Conservation (phyloP, 805 yeast genomes). For the Wickerhamiella cacticola region DNA sequence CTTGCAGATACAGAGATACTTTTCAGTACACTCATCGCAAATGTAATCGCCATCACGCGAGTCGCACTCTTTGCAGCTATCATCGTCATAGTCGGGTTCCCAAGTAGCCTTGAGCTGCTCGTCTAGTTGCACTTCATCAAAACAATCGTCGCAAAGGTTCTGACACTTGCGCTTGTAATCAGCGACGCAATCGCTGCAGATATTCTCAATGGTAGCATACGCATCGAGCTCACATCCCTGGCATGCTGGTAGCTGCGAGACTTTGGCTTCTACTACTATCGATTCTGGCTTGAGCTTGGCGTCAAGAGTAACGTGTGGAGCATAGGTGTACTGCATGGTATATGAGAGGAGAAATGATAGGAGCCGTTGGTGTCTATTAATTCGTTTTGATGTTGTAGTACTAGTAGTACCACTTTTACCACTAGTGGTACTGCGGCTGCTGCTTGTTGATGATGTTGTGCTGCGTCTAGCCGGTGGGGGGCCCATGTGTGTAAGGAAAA, state of each 20-base stretch:
- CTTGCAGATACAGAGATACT: neutral
- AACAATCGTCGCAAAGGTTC: slow-evolving; percentile 3
- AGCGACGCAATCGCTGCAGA: neutral
- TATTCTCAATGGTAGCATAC: neutral
- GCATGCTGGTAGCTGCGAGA: neutral
- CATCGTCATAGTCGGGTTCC: neutral
- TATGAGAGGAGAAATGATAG: neutral
- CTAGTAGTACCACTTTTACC: neutral
- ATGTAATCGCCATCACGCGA: neutral
- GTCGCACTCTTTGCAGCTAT: neutral
- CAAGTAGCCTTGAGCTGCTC: neutral
- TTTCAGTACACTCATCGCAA: slow-evolving; percentile 1
- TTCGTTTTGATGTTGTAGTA: neutral
- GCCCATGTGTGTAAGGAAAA: neutral
- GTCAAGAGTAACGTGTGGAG: neutral
- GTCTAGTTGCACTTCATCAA: neutral
- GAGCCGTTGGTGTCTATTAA: neutral
- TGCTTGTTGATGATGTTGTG: neutral
- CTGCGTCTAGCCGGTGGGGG: neutral
- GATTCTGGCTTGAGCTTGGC: neutral
- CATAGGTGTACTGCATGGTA: neutral
- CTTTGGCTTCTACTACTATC: too few relatives aligned
- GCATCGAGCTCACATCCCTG: neutral
- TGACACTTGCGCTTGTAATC: neutral
- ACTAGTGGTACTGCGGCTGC: neutral